Evolutionary conservation across 768 basidiomycete species (phyloP), one percentile per base, ranked within the genome.

Genomic region (Auricularia cornea): DNA sequence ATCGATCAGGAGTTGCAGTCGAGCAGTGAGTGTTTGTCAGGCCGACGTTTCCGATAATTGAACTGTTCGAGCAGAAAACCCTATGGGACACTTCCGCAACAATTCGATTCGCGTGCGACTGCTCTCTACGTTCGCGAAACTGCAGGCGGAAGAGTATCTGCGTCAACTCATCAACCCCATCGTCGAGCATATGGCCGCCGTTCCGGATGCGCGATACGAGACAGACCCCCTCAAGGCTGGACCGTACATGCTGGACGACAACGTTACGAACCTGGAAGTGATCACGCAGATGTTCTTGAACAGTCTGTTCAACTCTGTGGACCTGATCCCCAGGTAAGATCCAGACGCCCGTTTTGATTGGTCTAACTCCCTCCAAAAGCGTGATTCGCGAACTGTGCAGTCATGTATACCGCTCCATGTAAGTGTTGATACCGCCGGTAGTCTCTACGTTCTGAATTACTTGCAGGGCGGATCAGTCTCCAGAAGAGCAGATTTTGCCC

Each of bases 141-240:
- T 89, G n/a, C 92, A 94, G 65, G 94, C 94, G 3, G 97, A 96
- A 72, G 86, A 87, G 63, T 97, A 96, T 72, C 78, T 97, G n/a
- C 83, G 94, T 23, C 84, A 81, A 51, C 80, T 95, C 28, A 82
- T 96, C 54, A 78, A 82, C 48, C 92, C 93, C 3, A 78, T 97
- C 31, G 81, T 97, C 66, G 82, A 87, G 67, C 83, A 83, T n/a
- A 89, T 97, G 83, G 74, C 81, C 4, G 77, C 83, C 8, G 81
- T 90, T 73, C 90, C 92, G 6, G 90, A 87, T 11, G 84, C 84
- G 62, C 84, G 84, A 1, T 94, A 90, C 70, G 89, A 92, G 64
- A 76, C 94, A 32, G 91, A 95, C 72, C 88, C 91, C 4, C 77
- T 59, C 84, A 79, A 74, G 75, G 83, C 76, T 1, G 71, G 73